A percentile compares a stretch with the other conserved stretches of the same genome.
Evolutionary conservation across 1,139 yeast genomes (phyloP).

Genomic region (Pneumocystis carinii): DNA sequence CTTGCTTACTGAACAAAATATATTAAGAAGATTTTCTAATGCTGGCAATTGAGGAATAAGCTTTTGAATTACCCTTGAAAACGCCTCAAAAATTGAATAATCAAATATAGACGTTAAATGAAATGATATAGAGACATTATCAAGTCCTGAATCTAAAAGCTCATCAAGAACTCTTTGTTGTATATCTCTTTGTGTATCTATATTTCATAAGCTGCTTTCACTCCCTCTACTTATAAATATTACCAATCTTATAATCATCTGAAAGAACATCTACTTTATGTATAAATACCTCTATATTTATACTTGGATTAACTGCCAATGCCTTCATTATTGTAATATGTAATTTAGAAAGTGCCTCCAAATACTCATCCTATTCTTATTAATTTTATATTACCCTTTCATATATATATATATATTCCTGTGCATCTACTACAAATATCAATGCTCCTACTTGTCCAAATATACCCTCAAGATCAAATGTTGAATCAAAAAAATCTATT

Average conservation of each 20-base stretch:
- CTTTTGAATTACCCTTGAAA: conserved; percentile 82
- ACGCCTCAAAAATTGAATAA: conserved; percentile 90
- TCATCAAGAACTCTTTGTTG: conserved; percentile 95
- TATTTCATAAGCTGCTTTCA: conserved; percentile 23
- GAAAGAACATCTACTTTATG: conserved; percentile 91
- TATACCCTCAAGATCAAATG: conserved; percentile 58
- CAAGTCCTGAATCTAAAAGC: conserved; percentile 71
- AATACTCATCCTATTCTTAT: conserved; percentile 65
- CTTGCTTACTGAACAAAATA: conserved; percentile 35
- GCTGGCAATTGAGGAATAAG: conserved; percentile 78
- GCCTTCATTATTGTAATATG: conserved; percentile 84
- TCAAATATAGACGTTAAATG: conserved; percentile 88
- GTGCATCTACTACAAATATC: conserved; percentile 79
- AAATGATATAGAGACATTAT: conserved; percentile 81
- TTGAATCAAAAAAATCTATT: conserved; percentile 71
- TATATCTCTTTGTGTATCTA: conserved; percentile 90
- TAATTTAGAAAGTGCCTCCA: conserved; percentile 76
- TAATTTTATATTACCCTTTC: neutral
- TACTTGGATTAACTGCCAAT: conserved; percentile 65
- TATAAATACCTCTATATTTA: conserved; percentile 80
- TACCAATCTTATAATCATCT: conserved; percentile 50
- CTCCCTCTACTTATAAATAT: neutral
- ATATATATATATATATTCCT: neutral
- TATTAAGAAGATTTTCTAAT: conserved; percentile 75
- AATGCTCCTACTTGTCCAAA: conserved; percentile 83